These are phyloP conservation scores for Paecilomyces fulvus DNA, from an alignment of 2,329 filamentous ascomycete genomes.

Conservation along the genomic window DNA sequence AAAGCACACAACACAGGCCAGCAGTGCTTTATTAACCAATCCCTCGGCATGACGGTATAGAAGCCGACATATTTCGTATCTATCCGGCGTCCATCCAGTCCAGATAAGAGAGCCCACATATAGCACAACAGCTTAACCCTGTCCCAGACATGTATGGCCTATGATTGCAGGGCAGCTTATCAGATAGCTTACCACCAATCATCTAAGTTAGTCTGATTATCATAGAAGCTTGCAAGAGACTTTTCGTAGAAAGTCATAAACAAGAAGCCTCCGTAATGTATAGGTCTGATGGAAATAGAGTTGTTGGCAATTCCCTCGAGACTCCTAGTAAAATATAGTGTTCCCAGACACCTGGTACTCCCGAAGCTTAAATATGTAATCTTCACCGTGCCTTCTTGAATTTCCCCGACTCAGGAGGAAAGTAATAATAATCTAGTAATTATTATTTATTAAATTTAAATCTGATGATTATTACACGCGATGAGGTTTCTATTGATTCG, in stretches of 20 bases:
- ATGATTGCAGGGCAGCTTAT: not conserved
- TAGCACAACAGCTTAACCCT: not conserved
- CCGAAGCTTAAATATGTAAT: not conserved
- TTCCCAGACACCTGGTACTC: not conserved
- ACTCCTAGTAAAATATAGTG: not conserved
- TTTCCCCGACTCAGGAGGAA: not conserved
- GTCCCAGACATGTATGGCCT: not conserved
- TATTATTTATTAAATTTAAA: too few relatives aligned
- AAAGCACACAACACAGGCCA: not conserved
- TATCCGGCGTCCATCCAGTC: not conserved
- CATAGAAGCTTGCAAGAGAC: not conserved
- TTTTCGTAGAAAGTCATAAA: not conserved
- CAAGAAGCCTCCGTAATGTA: not conserved
- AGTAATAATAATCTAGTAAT: not conserved
- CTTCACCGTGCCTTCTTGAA: not conserved
- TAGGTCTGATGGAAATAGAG: not conserved
- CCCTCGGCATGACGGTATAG: not conserved
- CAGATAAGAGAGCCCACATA: not conserved
- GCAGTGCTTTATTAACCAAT: not conserved
- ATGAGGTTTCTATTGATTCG: not conserved
- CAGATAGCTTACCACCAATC: not conserved
- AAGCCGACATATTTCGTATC: not conserved
- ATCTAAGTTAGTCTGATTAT: not conserved
- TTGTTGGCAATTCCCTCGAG: too few relatives aligned
- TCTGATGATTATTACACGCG: too few relatives aligned